Evolutionary conservation across 768 basidiomycete genomes (phyloP).

Genomic region (Mycena rebaudengoi): DNA sequence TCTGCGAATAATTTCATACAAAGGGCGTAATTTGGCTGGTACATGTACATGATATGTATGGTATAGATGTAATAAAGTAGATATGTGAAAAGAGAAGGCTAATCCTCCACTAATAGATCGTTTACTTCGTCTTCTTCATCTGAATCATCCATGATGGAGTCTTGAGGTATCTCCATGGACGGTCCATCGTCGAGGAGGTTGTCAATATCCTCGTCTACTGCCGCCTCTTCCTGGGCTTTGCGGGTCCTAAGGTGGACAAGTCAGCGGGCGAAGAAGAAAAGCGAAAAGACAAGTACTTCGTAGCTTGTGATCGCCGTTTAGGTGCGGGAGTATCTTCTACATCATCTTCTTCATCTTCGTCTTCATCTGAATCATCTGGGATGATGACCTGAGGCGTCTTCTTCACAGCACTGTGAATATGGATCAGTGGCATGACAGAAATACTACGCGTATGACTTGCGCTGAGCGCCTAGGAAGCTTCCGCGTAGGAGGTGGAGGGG

Average conservation of each 20-base stretch:
- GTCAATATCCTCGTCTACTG: conserved; percentile 50
- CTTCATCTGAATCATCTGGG: conserved; percentile 50
- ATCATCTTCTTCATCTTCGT: conserved; percentile 46
- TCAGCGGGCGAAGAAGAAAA: conserved; percentile 26
- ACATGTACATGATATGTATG: background rate
- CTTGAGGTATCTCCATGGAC: conserved; percentile 36
- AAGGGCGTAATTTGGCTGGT: too few relatives aligned
- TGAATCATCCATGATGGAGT: conserved; percentile 64
- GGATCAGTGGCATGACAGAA: background rate
- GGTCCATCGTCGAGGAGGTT: conserved; percentile 44
- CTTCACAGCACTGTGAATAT: conserved; percentile 46
- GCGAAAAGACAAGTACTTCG: conserved; percentile 30
- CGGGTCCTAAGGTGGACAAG: conserved; percentile 24
- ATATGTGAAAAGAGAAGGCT: background rate
- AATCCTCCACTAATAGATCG: conserved; percentile 49
- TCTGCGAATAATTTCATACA: too few relatives aligned
- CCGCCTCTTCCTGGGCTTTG: conserved; percentile 47
- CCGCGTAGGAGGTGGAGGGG: conserved; percentile 51
- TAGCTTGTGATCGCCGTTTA: conserved; percentile 20
- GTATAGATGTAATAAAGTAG: background rate
- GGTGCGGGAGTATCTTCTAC: conserved; percentile 19
- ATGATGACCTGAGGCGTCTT: conserved; percentile 45
- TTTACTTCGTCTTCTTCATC: conserved; percentile 65
- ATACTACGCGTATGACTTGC: conserved; percentile 48
- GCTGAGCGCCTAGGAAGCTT: conserved; percentile 65